A percentile compares a stretch with the other conserved stretches of the same genome.
phyloP scores from a whole-genome alignment of 108 stramenopile species.

The Nitzschia sp. region DNA sequence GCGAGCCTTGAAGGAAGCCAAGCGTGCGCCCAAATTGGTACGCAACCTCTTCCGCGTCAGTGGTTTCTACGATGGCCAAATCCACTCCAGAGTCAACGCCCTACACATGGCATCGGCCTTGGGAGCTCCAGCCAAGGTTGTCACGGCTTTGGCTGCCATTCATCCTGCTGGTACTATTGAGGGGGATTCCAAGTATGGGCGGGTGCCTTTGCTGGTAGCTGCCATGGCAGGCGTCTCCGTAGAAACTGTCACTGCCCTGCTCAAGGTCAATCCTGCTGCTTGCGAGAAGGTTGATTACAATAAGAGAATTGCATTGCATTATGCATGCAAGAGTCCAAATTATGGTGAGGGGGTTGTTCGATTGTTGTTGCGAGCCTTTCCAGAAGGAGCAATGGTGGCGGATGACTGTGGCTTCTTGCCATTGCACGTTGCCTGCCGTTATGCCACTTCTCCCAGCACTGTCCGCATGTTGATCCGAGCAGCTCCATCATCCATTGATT shows the following conservation, averaged over 20 bases:
- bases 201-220: constrained; percentile 17
- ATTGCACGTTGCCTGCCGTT: constrained; percentile 26
- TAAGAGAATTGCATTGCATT: constrained; percentile 18
- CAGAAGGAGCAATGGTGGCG: constrained; percentile 3
- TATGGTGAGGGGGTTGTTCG: background rate
- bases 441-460: background rate
- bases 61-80: constrained; percentile 19
- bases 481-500: constrained; percentile 10
- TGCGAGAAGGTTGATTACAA: constrained; percentile 1
- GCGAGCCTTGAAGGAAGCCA: constrained; percentile 8
- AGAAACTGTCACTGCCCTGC: background rate
- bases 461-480: constrained; percentile 26
- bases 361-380: constrained; percentile 8
- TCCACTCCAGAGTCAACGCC: constrained; percentile 10
- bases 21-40: constrained; percentile 5
- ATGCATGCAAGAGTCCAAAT: constrained; percentile 14
- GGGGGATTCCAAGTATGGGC: constrained; percentile 6
- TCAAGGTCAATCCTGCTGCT: constrained; percentile 10
- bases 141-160: constrained; percentile 3
- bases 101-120: constrained; percentile 12
- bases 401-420: constrained; percentile 24
- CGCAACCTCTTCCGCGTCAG: background rate
- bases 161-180: constrained; percentile 1
- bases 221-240: background rate
- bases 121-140: constrained; percentile 14